Evolutionary conservation across 495 filamentous ascomycete genomes (phyloP), one percentile per base, ranked within the genome.

Genomic region (Lasiosphaeria miniovina): DNA sequence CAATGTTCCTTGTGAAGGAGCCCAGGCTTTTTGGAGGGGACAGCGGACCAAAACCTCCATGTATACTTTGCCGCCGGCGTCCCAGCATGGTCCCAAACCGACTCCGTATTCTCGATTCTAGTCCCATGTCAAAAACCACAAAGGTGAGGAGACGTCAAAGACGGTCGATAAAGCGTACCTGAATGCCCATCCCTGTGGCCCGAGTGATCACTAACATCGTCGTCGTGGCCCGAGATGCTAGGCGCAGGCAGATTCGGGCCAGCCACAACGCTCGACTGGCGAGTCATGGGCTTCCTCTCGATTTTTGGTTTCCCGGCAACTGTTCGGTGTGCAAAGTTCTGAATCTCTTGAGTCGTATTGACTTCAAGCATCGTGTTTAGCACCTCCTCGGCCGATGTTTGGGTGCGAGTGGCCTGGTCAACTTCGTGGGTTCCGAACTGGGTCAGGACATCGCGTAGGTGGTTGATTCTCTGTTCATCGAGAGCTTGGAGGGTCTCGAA

Each of bases 401-500:
- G 85, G 62, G 82, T 88, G 45, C 86, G 82, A 67, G 96, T 90
- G 12, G 95, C 85, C 63, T 89, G 86, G 71, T 99, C 95, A 11
- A 90, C 82, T 70, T 97, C 93, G 69, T 96, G 90, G 10, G 95
- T 99, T 71, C 94, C 86, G 60, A 90, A 86, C 65, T 96, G 94
- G 2, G 94, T 98, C 45, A 99, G 81, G 54, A 90, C 87, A 74
- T 98, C 93, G 49, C 94, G 89, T 54, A 99, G 80, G 71, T 96
- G 89, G 71, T 97, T 96, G 61, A 95, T 80, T 57, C 95, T 82
- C 58, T 81, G 86, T 75, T 99, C 95, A 60, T 99, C 95, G 15
- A 92, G 77, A 6, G 91, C 86, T 72, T 99, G 95, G 15, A 99
- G 84, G 59, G 88, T 90, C 73, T 98, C 95, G 69, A 95, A 98